Base-by-base conservation (phyloP, 345 rosid genomes). In the Citrus hindsii region DNA sequence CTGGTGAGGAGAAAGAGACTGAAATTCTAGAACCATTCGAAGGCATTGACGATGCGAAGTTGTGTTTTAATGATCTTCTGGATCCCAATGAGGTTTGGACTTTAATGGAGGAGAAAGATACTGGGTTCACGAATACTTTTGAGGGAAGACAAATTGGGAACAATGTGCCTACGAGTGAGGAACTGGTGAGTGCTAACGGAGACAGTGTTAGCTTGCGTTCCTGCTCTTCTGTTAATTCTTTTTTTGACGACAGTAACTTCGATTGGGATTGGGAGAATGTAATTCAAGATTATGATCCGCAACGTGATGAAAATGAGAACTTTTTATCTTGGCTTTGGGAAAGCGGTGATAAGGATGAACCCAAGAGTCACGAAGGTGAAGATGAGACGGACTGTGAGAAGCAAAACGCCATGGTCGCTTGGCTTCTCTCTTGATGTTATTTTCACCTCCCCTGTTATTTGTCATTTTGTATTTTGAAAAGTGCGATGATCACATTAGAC, bases 201-300 rank as follows among this genome's bases (percentile, higher is more conserved):
- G 81, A 76, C 4, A 19, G 65, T 35, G 48, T 48, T 24, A 86
- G 74, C 6, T 76, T 61, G 73, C 22, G 63, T 19, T 63, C 77
- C 16, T 62, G 73, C 58, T 77, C 84, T 37, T 68, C 85, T 19
- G 74, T 69, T 51, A 67, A 77, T 8, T 77, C 86, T 0, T 72
- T 79, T 70, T 75, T 85, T 33, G 76, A 83, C 18, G 77, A 74
- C 28, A n/a, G 61, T 67, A 73, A 40, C 32, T 35, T 75, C 19
- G 83, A 80, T 63, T 85, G 88, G 86, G 79, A 72, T 21, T 83
- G 86, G 87, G 88, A 80, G 12, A 71, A 73, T 71, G 70, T 81
- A 12, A 67, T 79, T 59, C 73, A 24, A 42, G 76, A 77, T 24
- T 70, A 70, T 12, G 84, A 80, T 13, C 61, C 21, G 14, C 33